Evolutionary conservation across 768 basidiomycete species (phyloP).

Genomic region (Exsudoporus frostii): DNA sequence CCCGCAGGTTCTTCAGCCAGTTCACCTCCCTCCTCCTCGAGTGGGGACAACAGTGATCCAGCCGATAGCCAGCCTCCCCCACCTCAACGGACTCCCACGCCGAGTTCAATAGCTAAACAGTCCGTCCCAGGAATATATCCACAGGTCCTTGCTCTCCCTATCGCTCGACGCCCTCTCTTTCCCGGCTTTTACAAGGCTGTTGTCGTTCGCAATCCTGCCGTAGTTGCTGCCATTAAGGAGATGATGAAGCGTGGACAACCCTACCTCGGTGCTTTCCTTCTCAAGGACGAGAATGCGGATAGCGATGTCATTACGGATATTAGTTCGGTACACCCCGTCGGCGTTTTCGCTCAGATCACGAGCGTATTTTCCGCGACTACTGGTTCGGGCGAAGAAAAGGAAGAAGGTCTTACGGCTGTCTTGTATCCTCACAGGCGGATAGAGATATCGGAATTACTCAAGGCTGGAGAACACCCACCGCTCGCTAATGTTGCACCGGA

Average conservation of each 20-base stretch:
- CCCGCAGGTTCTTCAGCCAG: slow-evolving; percentile 31
- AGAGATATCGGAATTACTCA: slow-evolving; percentile 81
- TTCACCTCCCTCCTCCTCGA: slow-evolving; percentile 39
- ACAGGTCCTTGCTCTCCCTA: slow-evolving; percentile 91
- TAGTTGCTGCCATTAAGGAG: slow-evolving; percentile 92
- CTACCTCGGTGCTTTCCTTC: slow-evolving; percentile 93
- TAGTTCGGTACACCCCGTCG: slow-evolving; percentile 86
- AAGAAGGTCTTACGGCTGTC: slow-evolving; percentile 91
- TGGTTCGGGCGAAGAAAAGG: slow-evolving; percentile 59
- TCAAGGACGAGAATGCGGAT: slow-evolving; percentile 92
- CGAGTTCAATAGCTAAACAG: slow-evolving; percentile 73
- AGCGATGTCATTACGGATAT: slow-evolving; percentile 89
- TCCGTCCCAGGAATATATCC: slow-evolving; percentile 90
- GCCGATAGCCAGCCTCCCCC: slow-evolving; percentile 40
- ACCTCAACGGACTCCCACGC: slow-evolving; percentile 34
- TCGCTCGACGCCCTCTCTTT: slow-evolving; percentile 92
- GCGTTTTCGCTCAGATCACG: slow-evolving; percentile 96
- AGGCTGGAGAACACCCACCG: slow-evolving; percentile 46
- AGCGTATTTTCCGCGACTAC: slow-evolving; percentile 73
- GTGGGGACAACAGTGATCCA: slow-evolving; percentile 37
- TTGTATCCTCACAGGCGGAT: slow-evolving; percentile 92
- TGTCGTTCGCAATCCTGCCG: slow-evolving; percentile 84
- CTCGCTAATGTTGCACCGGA: slow-evolving; percentile 38
- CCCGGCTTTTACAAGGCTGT: slow-evolving; percentile 99
- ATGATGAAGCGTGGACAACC: slow-evolving; percentile 97